Base-by-base conservation (phyloP, 768 basidiomycete species). In the Tricholomella constricta region DNA sequence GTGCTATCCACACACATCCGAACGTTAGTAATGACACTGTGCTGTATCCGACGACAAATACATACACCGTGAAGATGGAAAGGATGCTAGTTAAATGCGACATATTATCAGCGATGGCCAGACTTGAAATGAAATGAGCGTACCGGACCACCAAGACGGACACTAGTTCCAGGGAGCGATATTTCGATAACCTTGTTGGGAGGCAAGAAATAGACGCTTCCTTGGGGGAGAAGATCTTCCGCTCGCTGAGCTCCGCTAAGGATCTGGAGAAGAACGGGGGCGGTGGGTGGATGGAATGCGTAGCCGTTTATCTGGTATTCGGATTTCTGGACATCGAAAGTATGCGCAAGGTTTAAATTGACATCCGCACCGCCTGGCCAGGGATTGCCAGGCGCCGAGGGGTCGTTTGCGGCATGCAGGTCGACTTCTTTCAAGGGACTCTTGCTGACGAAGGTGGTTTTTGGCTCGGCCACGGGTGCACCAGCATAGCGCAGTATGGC, bases 401-500 rank as follows among this genome's bases (percentile, higher is more conserved):
- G 55, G 29, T 60, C 55, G 0, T 48, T 41, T 17, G 72, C 57
- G 0, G 79, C 66, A 34, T 77, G 77, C 1, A 83, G 69, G 31
- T 64, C 57, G 10, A 64, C 62, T 52, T 82, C 80, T 2, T 62
- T 26, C 35, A 82, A 69, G 0, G 68, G 56, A 17, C 68, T 66
- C 1, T 40, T 27, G 32, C 37, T 43, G 23, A 48, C 38, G 50
- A 58, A 6, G 52, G 61, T 45, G 34, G 72, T 75, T 1, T 68
- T 72, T 2, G 82, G 82, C 22, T 83, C 81, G 10, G 57, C 54
- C 14, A 45, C 52, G 1, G 66, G 55, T 8, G 82, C 82, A 10
- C 76, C 78, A 0, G 32, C 60, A 51, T 84, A 84, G 41, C 78
- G 75, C 26, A 84, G 62, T 49, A 84, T 80, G 2, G 80, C 82